Base-by-base conservation (phyloP, 176 grass and related monocot species). In the Aegilops speltoides region DNA sequence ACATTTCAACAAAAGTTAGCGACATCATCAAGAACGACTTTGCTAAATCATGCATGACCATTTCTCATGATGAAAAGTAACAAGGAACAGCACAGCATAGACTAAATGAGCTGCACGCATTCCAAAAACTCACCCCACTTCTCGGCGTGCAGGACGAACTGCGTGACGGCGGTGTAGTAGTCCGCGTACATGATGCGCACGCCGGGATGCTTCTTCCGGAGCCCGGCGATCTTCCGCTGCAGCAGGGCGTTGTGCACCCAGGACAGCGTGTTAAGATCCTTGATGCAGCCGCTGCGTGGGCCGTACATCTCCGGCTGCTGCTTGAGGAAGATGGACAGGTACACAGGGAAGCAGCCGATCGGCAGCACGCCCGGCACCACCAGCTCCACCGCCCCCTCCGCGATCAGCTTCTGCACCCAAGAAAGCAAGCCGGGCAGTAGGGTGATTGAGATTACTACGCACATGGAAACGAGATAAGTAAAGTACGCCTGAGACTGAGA, bases 171-270 rank as follows among this genome's bases (percentile, higher is more conserved):
- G 6, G 86, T 95, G 78, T 94, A 98, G 83, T 92, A 98, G 79
- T 98, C 91, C 7, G 84, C 96, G 83, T 98, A 98, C 17, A 93
- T 81, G 76, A 98, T 92, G 78, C 96, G 94, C 6, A 90, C 90
- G 14, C 4, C 73, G 17, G 89, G 89, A 87, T 98, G 75, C 69
- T 73, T 89, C 0, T 7, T 5, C 11, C 88, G 91, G 77, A 98
- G 91, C 76, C 66, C 25, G 29, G 25, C 56, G n/a, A 98, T 79
- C 78, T 88, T 88, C 11, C 91, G 84, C 75, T 87, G 89, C 11
- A 98, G 88, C 70, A 90, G 81, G 29, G 64, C 86, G 89, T 98
- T 98, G 86, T 98, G 96, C 67, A 84, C 90, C 86, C 81, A 92
- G 0, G 93, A 79, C 5, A 95, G 77, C 31, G 88, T 91, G 74